Percentiles rank a stretch among this genome's conserved stretches.
Conservation (phyloP, 176 grass and related monocot genomes). For the Chloris gayana region DNA sequence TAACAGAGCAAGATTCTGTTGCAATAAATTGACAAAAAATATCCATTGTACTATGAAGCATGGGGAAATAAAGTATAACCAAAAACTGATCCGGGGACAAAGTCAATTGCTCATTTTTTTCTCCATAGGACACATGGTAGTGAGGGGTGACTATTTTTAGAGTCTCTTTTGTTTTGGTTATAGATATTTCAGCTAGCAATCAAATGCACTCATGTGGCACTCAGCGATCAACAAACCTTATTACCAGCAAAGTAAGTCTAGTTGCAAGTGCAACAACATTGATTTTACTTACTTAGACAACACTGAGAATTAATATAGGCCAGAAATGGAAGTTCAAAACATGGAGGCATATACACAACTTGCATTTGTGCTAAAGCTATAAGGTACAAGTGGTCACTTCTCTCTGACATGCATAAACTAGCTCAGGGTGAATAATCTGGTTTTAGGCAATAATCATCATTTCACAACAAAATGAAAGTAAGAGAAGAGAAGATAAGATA, state of each 20-base stretch:
- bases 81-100: not conserved
- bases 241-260: conserved; percentile 12
- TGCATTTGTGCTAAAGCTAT: not conserved
- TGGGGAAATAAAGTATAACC: conserved; percentile 1
- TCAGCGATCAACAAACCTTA: not conserved
- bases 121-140: not conserved
- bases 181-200: conserved; percentile 1
- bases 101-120: not conserved
- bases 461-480: not conserved
- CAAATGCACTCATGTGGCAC: conserved; percentile 1
- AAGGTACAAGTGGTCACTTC: not conserved
- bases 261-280: conserved; percentile 9
- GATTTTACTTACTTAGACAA: not conserved
- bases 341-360: not conserved
- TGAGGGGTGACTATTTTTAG: not conserved
- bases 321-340: conserved; percentile 23
- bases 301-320: conserved; percentile 4
- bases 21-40: not conserved
- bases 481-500: not conserved
- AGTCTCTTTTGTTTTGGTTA: not conserved
- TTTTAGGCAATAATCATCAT: conserved; percentile 4
- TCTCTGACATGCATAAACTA: conserved; percentile 9
- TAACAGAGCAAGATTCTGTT: not conserved
- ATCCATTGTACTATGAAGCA: not conserved
- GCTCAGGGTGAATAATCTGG: not conserved